Conservation (phyloP, 2,329 filamentous ascomycete genomes). For the Aphanocladium album region DNA sequence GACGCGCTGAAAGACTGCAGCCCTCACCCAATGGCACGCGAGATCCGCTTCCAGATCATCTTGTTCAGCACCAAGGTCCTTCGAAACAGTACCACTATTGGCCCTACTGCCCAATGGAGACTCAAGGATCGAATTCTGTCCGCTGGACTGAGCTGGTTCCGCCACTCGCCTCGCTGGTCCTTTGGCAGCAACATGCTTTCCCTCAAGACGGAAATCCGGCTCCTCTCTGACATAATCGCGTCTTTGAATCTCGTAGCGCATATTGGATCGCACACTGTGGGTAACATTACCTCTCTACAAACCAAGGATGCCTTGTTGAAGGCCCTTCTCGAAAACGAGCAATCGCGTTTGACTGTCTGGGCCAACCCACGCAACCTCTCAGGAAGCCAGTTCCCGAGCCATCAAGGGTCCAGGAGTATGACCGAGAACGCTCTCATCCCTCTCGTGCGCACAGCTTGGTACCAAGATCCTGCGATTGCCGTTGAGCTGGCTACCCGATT, state of each 20-base stretch:
- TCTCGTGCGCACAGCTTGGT: conserved; percentile 79
- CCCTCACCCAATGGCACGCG: conserved; percentile 80
- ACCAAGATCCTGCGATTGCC: conserved; percentile 78
- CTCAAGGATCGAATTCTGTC: conserved; percentile 87
- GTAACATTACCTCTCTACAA: conserved; percentile 61
- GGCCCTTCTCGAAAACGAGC: conserved; percentile 77
- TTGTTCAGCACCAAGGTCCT: conserved; percentile 77
- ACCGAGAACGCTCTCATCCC: conserved; percentile 48
- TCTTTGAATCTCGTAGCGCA: conserved; percentile 60
- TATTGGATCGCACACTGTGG: conserved; percentile 49
- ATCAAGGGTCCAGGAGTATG: conserved; percentile 35
- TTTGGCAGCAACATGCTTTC: conserved; percentile 93
- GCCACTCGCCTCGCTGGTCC: conserved; percentile 77
- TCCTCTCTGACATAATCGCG: conserved; percentile 69
- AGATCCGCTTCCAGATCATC: conserved; percentile 85
- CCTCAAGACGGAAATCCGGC: conserved; percentile 82
- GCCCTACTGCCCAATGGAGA: conserved; percentile 64
- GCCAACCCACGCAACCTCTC: conserved; percentile 69
- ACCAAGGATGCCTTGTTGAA: conserved; percentile 80
- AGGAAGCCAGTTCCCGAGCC: conserved; percentile 31
- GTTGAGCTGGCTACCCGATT: conserved; percentile 79
- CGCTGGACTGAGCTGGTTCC: conserved; percentile 86
- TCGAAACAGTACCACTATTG: conserved; percentile 63
- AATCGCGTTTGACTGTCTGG: conserved; percentile 82
- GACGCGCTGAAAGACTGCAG: conserved; percentile 65